Conservation (phyloP, 1,139 yeast species). For the Suhomyces taliae region DNA sequence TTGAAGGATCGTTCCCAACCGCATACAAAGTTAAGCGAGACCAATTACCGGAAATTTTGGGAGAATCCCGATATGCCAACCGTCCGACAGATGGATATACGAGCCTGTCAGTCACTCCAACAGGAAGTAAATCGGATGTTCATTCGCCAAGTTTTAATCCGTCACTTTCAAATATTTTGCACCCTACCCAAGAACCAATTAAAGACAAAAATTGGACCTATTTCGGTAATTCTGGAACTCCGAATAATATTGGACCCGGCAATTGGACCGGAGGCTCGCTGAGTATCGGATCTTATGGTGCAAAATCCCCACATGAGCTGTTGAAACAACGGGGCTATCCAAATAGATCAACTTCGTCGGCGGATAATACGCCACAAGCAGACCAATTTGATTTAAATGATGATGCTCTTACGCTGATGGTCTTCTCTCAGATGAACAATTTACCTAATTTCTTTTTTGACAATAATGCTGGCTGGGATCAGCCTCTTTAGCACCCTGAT, state of each 20-base stretch:
- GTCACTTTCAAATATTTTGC: slow-evolving; percentile 26
- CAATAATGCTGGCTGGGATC: slow-evolving; percentile 27
- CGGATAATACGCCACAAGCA: slow-evolving; percentile 9
- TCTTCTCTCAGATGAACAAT: slow-evolving; percentile 20
- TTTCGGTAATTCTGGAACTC: not conserved
- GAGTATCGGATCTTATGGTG: not conserved
- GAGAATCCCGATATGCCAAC: slow-evolving; percentile 6
- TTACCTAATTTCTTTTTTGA: slow-evolving; percentile 45
- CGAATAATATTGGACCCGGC: not conserved
- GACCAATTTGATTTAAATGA: slow-evolving; percentile 12
- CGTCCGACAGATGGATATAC: too few species aligned
- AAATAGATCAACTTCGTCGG: not conserved
- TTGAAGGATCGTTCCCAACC: slow-evolving; percentile 24
- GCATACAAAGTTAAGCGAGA: not conserved
- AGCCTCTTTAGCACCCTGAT: not conserved
- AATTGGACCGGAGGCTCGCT: not conserved
- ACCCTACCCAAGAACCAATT: slow-evolving; percentile 9
- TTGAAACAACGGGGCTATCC: not conserved
- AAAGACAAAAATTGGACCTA: not conserved
- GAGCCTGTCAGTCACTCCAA: not conserved
- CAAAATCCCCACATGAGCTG: not conserved
- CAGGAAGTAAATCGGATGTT: not conserved
- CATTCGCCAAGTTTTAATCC: slow-evolving; percentile 16
- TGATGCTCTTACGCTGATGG: slow-evolving; percentile 20
- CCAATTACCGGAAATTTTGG: slow-evolving; percentile 1